Percentiles rank a stretch among this genome's conserved stretches.
Evolutionary conservation across 257 asterid genomes (phyloP).

Genomic region (Solanum raphanifolium): DNA sequence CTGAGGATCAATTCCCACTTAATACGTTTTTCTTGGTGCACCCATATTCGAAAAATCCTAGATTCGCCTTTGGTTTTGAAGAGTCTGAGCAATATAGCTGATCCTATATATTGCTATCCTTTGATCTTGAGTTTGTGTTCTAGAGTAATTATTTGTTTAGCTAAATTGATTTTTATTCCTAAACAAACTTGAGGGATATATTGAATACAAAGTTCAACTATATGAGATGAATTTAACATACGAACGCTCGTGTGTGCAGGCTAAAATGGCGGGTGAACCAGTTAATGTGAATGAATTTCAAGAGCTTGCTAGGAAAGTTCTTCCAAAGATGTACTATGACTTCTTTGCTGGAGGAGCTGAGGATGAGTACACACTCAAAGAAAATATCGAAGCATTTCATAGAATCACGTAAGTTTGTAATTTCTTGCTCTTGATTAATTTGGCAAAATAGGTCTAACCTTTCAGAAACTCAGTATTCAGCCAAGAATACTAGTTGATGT

Average conservation of each 20-base stretch:
- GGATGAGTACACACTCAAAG: constrained; percentile 48
- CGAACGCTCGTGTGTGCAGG: neutral
- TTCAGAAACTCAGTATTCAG: constrained; percentile 20
- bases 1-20: too few relatives aligned
- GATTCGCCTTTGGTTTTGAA: neutral
- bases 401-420: constrained; percentile 30
- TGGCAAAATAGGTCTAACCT: neutral
- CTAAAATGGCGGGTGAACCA: constrained; percentile 36
- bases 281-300: constrained; percentile 36
- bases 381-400: constrained; percentile 43
- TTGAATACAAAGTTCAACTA: neutral
- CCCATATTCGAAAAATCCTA: too few relatives aligned
- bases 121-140: too few relatives aligned
- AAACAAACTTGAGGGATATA: neutral
- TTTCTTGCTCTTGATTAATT: neutral
- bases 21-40: too few relatives aligned
- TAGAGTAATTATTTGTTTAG: neutral
- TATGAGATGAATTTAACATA: constrained; percentile 1
- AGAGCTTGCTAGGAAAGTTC: constrained; percentile 50
- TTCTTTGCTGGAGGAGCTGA: constrained; percentile 54
- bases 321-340: constrained; percentile 68
- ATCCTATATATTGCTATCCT: too few relatives aligned
- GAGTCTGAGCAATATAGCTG: neutral
- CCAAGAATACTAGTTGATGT: constrained; percentile 53
- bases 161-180: neutral